Evolutionary conservation across 2,329 filamentous ascomycete species (phyloP), one percentile per base, ranked within the genome.

Genomic region (Mollisiaceae sp.): DNA sequence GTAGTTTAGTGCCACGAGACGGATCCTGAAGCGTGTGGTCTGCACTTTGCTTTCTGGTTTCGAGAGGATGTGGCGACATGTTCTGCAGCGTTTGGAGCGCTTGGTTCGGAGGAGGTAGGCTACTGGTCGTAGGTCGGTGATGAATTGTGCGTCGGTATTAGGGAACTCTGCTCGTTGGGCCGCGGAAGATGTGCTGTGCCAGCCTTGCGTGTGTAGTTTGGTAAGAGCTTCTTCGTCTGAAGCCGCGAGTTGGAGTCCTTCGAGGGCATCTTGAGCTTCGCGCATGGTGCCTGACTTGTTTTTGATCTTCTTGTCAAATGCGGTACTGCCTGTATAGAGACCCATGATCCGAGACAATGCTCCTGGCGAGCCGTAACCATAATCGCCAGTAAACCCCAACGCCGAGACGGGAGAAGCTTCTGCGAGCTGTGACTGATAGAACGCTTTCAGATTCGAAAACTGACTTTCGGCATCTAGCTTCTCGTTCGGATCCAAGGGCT

Each of bases 11-110:
- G 95, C 96, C 5, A 98, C 89, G 0, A 98, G 85, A 62, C 92
- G 91, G 77, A 99, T 97, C 74, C 94, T 91, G 85, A 95, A 98
- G 36, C 94, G 90, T 8, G 91, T 95, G 60, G 91, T 94, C 56
- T 89, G 88, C 38, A 97, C 89, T 78, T 98, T 99, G 65, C 89
- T 87, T 78, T 99, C 95, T 15, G 94, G 95, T 77, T 97, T 96
- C 67, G 93, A 91, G 72, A 99, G 90, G 75, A 98, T 97, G 80
- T 98, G 94, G 14, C 95, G 90, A 79, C 95, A 99, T 12, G 90
- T 86, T 59, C 92, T 91, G 78, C 95, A 99, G 55, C 95, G 92
- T 80, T 97, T 98, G 22, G 93, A 93, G 43, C 94, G 91, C 76
- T 97, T 97, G 0, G 94, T 97, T 64, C 93, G 90, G 15, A 99